Evolutionary conservation across 164 flowering plant species (phyloP).

Genomic region (Vitis rotundifolia): DNA sequence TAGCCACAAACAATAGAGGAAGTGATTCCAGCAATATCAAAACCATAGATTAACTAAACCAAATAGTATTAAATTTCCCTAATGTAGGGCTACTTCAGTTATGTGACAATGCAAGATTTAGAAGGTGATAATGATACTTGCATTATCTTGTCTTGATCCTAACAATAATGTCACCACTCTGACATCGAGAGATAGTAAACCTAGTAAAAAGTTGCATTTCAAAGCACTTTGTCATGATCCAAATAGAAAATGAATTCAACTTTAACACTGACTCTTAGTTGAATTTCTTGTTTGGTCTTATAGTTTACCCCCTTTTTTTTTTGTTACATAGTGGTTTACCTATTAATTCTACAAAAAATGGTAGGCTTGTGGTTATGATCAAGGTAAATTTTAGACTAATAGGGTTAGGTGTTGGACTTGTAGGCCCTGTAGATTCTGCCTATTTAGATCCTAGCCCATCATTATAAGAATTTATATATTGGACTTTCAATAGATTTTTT

Average conservation of each 20-base stretch:
- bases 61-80: too few species aligned
- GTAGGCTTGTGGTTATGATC: slow-evolving; percentile 77
- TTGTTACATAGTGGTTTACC: slow-evolving; percentile 25
- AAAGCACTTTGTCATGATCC: neutral
- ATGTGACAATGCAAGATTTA: slow-evolving; percentile 52
- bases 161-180: slow-evolving; percentile 81
- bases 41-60: too few species aligned
- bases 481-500: too few species aligned
- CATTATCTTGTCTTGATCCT: slow-evolving; percentile 83
- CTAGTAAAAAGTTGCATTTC: slow-evolving; percentile 40
- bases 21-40: too few species aligned
- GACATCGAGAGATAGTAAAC: slow-evolving; percentile 70
- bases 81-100: slow-evolving; percentile 66
- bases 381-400: slow-evolving; percentile 35
- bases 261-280: neutral
- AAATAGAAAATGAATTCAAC: neutral
- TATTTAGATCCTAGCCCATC: too few species aligned
- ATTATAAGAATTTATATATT: too few species aligned
- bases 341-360: slow-evolving; percentile 69
- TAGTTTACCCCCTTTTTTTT: slow-evolving; percentile 16
- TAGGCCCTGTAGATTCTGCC: too few species aligned
- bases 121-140: slow-evolving; percentile 77
- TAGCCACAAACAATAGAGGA: too few species aligned
- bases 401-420: too few species aligned
- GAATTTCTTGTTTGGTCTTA: slow-evolving; percentile 21